Evolutionary conservation across 2,329 filamentous ascomycete species (phyloP), one percentile per base, ranked within the genome.

Genomic region (Xylaria sp.): DNA sequence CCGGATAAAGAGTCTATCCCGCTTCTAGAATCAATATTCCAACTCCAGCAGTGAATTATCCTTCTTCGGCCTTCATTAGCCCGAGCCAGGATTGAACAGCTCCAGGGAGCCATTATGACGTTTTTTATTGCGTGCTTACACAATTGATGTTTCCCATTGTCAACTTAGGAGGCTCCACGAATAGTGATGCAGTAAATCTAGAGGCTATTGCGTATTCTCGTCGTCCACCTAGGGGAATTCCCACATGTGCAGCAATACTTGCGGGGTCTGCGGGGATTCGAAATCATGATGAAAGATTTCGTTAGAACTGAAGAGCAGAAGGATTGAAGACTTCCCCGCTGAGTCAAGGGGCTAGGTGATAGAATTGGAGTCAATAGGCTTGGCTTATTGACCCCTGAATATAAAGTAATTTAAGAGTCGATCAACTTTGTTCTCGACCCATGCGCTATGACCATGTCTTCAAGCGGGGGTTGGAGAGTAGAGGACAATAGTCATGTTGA

Each of bases 61-160:
- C 59, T n/a, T 18, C 13, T 31, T 69, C 67, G 67, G 67, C 7
- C n/a, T 25, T 23, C 54, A 69, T 59, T 69, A 31, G 39, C 48
- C 67, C 67, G 67, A 67, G 31, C 52, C 23, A 41, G 28, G n/a
- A 54, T 44, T 28, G 10, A 7, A 44, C 28, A 39, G 58, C 23
- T 44, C 39, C 39, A 20, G 50, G 52, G 10, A 4, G 48, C 31
- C 20, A 31, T 28, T 13, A 63, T 62, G 51, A 58, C 56, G 50
- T 65, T 52, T 52, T 69, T 41, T n/a, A 46, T 54, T 10, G 54
- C 58, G 55, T 39, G 44, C 52, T 48, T 62, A 37, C 63, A 31
- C 46, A 41, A 66, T 65, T 62, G 12, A 48, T 28, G 28, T 37
- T 55, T 3, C 51, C 51, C 39, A 23, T 28, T 6, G 18, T 55